phyloP scores from a whole-genome alignment of 306 rosid species.

The Rubus idaeus region DNA sequence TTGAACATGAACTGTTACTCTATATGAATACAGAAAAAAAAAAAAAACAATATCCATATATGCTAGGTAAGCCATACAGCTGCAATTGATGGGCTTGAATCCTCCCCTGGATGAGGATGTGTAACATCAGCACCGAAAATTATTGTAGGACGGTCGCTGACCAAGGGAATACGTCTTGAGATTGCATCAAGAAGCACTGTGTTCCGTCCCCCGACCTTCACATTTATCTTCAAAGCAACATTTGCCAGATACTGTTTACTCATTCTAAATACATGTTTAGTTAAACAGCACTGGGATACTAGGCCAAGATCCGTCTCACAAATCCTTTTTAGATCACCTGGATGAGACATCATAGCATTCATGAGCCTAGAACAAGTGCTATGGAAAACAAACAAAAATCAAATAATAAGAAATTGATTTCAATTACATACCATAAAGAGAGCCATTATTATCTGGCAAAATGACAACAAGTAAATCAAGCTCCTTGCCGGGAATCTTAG shows the following conservation, averaged over 20 bases:
- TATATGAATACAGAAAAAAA: neutral
- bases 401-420: neutral
- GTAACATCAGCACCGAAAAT: constrained; percentile 99
- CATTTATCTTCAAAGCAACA: constrained; percentile 87
- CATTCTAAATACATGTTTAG: constrained; percentile 82
- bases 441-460: constrained; percentile 91
- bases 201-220: constrained; percentile 95
- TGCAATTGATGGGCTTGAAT: constrained; percentile 93
- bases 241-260: constrained; percentile 92
- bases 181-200: constrained; percentile 95
- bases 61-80: constrained; percentile 57
- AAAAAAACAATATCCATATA: neutral
- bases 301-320: constrained; percentile 97
- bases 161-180: constrained; percentile 84
- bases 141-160: constrained; percentile 89
- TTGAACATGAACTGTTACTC: neutral
- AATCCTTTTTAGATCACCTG: constrained; percentile 89
- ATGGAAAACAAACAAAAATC: neutral
- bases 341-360: constrained; percentile 13
- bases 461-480: constrained; percentile 87
- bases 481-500: constrained; percentile 54
- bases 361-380: neutral
- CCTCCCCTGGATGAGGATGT: constrained; percentile 99
- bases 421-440: constrained; percentile 72
- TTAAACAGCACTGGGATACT: constrained; percentile 92